A percentile compares a stretch with the other conserved stretches of the same genome.
phyloP scores from a whole-genome alignment of 805 yeast species.

The Saturnispora ahearnii region DNA sequence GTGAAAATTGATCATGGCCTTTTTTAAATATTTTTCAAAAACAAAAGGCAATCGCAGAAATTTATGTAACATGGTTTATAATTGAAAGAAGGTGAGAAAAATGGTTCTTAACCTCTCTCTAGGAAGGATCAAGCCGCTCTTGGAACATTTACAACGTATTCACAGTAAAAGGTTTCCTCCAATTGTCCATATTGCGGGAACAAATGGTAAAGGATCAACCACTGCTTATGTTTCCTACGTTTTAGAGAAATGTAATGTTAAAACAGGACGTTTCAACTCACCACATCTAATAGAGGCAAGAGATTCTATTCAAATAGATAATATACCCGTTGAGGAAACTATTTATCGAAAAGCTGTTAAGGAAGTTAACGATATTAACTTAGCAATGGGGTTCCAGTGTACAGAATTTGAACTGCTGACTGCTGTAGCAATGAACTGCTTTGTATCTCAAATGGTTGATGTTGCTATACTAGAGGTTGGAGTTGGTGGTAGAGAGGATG shows the following conservation, averaged over 20 bases:
- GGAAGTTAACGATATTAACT: conserved; percentile 35
- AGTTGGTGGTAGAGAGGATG: conserved; percentile 81
- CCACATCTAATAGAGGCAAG: conserved; percentile 72
- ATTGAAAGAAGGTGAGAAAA: too few relatives aligned
- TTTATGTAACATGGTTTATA: too few relatives aligned
- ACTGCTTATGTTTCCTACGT: conserved; percentile 71
- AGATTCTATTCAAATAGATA: conserved; percentile 68
- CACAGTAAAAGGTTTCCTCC: neutral
- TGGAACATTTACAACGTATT: neutral
- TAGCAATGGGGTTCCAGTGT: conserved; percentile 43
- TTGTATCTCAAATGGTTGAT: conserved; percentile 48
- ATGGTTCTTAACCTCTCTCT: conserved; percentile 3
- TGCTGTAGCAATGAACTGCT: conserved; percentile 75
- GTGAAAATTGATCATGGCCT: neutral
- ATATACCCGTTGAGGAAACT: conserved; percentile 39
- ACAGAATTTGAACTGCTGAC: conserved; percentile 86
- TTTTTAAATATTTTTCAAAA: too few relatives aligned
- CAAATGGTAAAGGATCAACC: conserved; percentile 94
- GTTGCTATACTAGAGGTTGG: conserved; percentile 92
- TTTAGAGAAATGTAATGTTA: conserved; percentile 38
- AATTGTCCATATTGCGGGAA: conserved; percentile 88
- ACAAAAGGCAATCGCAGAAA: too few relatives aligned
- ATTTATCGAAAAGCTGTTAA: conserved; percentile 39
- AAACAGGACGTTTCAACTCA: conserved; percentile 76
- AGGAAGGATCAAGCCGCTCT: conserved; percentile 1